Conservation (phyloP, 1,284 basidiomycete species). For the Pseudozyma tsukubaensis region DNA sequence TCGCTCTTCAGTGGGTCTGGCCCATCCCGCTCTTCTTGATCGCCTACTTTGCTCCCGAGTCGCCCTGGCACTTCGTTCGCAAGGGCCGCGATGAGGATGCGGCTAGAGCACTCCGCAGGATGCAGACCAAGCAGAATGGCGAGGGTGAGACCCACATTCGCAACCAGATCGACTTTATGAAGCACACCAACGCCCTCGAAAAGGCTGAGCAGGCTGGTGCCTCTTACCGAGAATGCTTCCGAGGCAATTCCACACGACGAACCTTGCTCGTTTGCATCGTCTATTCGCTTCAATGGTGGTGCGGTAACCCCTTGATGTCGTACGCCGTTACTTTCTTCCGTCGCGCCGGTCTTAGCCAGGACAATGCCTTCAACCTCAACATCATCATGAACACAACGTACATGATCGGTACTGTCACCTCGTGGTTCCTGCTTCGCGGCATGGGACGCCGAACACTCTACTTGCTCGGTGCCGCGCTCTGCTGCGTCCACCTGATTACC, state of each 20-base stretch:
- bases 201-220: constrained; percentile 64
- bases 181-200: constrained; percentile 70
- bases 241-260: constrained; percentile 69
- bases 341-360: constrained; percentile 70
- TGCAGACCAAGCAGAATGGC: constrained; percentile 54
- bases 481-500: constrained; percentile 70
- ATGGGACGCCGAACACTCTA: constrained; percentile 71
- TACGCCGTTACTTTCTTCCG: constrained; percentile 69
- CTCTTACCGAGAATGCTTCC: constrained; percentile 71
- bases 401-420: constrained; percentile 68
- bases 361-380: constrained; percentile 69
- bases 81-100: constrained; percentile 71
- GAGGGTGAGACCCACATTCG: constrained; percentile 69
- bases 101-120: constrained; percentile 68
- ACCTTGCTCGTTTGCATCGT: constrained; percentile 70
- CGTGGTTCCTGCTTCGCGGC: constrained; percentile 70
- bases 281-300: constrained; percentile 68
- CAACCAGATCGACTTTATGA: constrained; percentile 70
- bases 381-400: constrained; percentile 69
- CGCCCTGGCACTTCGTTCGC: constrained; percentile 72
- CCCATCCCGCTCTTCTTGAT: constrained; percentile 64
- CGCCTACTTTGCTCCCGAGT: constrained; percentile 66
- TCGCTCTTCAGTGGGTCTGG: constrained; percentile 71
- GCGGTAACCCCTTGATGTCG: constrained; percentile 63
- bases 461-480: constrained; percentile 70